A percentile compares a stretch with the other conserved stretches of the same genome.
phyloP scores from a whole-genome alignment of 2,329 filamentous ascomycete genomes.

The Dothideomycetes sp. region DNA sequence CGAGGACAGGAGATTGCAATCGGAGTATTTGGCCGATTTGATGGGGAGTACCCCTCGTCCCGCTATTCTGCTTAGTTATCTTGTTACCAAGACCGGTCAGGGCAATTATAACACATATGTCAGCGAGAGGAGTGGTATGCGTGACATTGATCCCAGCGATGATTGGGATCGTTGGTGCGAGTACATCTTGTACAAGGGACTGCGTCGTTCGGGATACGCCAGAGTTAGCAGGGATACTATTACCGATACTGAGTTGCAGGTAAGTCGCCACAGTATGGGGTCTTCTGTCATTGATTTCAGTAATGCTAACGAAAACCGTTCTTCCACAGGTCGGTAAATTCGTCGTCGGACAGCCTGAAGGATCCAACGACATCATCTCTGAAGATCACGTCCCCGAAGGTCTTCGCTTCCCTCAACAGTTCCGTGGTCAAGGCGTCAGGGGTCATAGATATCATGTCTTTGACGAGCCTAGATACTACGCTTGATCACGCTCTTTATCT shows the following conservation, averaged over 20 bases:
- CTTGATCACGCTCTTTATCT: conserved; percentile 14
- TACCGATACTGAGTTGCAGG: conserved; percentile 94
- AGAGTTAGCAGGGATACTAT: conserved; percentile 82
- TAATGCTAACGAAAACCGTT: conserved; percentile 8
- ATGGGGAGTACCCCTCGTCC: conserved; percentile 80
- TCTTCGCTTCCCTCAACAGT: conserved; percentile 73
- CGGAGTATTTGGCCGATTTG: conserved; percentile 72
- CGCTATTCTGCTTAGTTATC: conserved; percentile 77
- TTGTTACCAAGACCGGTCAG: conserved; percentile 80
- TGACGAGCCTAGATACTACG: conserved; percentile 68
- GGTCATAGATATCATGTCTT: conserved; percentile 95
- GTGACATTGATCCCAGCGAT: conserved; percentile 82
- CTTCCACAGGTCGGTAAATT: conserved; percentile 69
- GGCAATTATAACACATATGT: conserved; percentile 98
- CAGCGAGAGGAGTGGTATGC: conserved; percentile 77
- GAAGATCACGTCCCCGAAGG: conserved; percentile 70
- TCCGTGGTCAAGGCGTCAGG: conserved; percentile 75
- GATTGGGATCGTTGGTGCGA: conserved; percentile 99
- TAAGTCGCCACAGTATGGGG: too few relatives aligned
- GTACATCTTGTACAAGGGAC: conserved; percentile 89
- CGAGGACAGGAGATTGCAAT: conserved; percentile 81
- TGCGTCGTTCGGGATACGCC: conserved; percentile 81
- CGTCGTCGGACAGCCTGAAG: conserved; percentile 62
- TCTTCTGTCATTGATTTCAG: neutral
- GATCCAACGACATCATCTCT: conserved; percentile 55